A percentile compares a stretch with the other conserved stretches of the same genome.
phyloP scores from a whole-genome alignment of 129 eudicot species.

The Erigeron canadensis region DNA sequence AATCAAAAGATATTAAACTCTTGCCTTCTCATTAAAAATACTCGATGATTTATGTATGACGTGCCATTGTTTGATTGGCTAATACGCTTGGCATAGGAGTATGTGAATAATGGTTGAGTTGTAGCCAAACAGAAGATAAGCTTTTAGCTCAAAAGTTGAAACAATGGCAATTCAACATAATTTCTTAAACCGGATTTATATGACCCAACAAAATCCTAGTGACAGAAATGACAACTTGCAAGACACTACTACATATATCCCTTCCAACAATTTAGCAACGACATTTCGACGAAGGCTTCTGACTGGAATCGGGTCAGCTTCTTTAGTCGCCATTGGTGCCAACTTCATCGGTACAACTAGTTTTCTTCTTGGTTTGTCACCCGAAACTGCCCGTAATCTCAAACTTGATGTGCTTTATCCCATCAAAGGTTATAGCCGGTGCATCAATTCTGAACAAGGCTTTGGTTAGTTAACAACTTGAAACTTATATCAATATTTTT shows the following conservation, averaged over 20 bases:
- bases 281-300: slow-evolving; percentile 68
- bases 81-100: not conserved
- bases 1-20: no score
- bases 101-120: not conserved
- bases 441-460: slow-evolving; percentile 61
- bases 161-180: slow-evolving; percentile 34
- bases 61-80: slow-evolving; percentile 20
- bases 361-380: slow-evolving; percentile 71
- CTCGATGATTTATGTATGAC: not conserved
- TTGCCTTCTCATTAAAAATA: no score
- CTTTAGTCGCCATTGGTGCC: slow-evolving; percentile 77
- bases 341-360: slow-evolving; percentile 85
- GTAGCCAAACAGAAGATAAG: slow-evolving; percentile 22
- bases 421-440: slow-evolving; percentile 68
- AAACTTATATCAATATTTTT: not conserved
- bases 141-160: not conserved
- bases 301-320: slow-evolving; percentile 75
- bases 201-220: slow-evolving; percentile 51
- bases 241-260: slow-evolving; percentile 15
- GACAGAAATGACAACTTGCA: slow-evolving; percentile 41
- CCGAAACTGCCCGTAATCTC: slow-evolving; percentile 63
- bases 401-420: slow-evolving; percentile 91
- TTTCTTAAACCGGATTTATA: slow-evolving; percentile 27
- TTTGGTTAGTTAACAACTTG: slow-evolving; percentile 59
- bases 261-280: slow-evolving; percentile 40